Evolutionary conservation across 2,329 filamentous ascomycete genomes (phyloP).

Genomic region (Fusarium marasasianum): DNA sequence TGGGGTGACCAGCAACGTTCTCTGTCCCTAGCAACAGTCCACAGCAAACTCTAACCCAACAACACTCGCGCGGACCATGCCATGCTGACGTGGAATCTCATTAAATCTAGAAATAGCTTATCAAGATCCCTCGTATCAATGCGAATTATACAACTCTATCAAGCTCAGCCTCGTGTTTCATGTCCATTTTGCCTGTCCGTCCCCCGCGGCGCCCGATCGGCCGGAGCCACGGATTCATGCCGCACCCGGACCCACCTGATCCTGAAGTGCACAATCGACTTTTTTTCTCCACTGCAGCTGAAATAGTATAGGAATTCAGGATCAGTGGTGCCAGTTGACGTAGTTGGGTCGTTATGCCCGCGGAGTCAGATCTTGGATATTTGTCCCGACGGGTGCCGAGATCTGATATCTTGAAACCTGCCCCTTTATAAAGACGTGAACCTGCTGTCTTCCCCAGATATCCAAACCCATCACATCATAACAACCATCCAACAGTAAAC

Average conservation of each 20-base stretch:
- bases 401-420: background rate
- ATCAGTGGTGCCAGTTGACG: conserved; percentile 10
- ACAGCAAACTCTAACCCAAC: background rate
- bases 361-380: background rate
- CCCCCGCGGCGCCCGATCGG: conserved; percentile 7
- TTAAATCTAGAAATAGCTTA: background rate
- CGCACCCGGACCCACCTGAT: conserved; percentile 1
- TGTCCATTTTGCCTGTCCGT: background rate
- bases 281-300: conserved; percentile 6
- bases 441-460: background rate
- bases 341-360: background rate
- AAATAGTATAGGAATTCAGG: background rate
- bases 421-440: conserved; percentile 1
- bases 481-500: background rate
- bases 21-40: background rate
- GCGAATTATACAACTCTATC: background rate
- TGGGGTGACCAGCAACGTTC: background rate
- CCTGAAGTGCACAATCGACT: background rate
- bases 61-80: background rate
- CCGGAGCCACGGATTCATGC: background rate
- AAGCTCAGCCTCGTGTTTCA: conserved; percentile 3
- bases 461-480: background rate
- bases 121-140: background rate
- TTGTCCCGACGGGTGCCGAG: background rate
- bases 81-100: background rate